A percentile compares a stretch with the other conserved stretches of the same genome.
Evolutionary conservation across 2,329 filamentous ascomycete genomes (phyloP).

Genomic region (Plectosphaerella sp.): DNA sequence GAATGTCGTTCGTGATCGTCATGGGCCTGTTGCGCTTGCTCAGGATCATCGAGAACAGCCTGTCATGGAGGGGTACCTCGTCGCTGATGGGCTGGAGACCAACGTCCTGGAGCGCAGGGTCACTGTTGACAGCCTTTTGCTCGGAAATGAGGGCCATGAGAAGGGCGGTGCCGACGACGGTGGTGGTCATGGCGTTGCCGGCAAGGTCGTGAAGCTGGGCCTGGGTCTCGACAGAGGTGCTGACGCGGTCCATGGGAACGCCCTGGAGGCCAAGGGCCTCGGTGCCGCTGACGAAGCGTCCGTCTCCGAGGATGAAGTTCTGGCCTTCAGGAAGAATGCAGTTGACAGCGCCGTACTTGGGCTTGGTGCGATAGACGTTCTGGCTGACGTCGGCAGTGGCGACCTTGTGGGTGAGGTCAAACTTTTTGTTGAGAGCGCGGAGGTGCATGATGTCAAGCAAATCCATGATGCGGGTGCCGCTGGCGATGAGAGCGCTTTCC

Average conservation of each 20-base stretch:
- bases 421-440: conserved; percentile 37
- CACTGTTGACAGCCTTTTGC: neutral
- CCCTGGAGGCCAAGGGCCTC: conserved; percentile 66
- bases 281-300: conserved; percentile 55
- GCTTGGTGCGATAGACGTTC: conserved; percentile 60
- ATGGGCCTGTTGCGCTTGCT: neutral
- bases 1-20: neutral
- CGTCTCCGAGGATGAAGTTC: conserved; percentile 56
- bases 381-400: conserved; percentile 63
- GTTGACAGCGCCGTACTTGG: conserved; percentile 52
- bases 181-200: conserved; percentile 76
- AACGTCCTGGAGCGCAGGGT: neutral
- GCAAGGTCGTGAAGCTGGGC: conserved; percentile 63
- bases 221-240: conserved; percentile 60
- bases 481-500: conserved; percentile 40
- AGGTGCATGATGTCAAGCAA: conserved; percentile 60
- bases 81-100: conserved; percentile 3
- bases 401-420: conserved; percentile 45
- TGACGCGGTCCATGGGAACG: conserved; percentile 56
- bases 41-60: neutral
- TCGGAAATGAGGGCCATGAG: conserved; percentile 50
- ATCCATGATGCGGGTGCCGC: conserved; percentile 60
- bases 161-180: conserved; percentile 63
- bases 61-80: neutral
- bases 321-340: conserved; percentile 66